Evolutionary conservation across 2,329 filamentous ascomycete genomes (phyloP).

Genomic region (Stagonosporopsis vannaccii): DNA sequence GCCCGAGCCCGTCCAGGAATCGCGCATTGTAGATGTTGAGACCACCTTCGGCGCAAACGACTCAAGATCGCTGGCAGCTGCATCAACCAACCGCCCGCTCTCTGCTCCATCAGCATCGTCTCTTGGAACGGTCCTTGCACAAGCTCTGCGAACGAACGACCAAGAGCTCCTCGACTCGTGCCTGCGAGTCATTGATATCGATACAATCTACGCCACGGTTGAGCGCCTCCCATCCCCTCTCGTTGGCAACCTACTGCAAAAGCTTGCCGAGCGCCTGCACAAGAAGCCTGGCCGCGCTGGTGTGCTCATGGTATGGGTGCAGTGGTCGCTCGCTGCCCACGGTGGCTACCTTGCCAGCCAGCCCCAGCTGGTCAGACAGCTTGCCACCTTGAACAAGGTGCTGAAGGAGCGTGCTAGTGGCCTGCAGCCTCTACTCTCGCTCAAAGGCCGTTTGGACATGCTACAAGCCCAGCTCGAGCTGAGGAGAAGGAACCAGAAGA

Average conservation of each 20-base stretch:
- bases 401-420: constrained; percentile 85
- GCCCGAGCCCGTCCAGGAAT: constrained; percentile 32
- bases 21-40: constrained; percentile 74
- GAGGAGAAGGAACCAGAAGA: constrained; percentile 71
- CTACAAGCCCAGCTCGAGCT: constrained; percentile 88
- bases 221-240: constrained; percentile 87
- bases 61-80: constrained; percentile 55
- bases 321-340: constrained; percentile 92
- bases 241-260: constrained; percentile 78
- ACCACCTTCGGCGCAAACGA: constrained; percentile 59
- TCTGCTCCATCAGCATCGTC: constrained; percentile 76
- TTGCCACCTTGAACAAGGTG: constrained; percentile 83
- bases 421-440: constrained; percentile 79
- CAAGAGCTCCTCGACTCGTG: constrained; percentile 88
- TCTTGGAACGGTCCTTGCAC: constrained; percentile 88
- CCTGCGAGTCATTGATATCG: constrained; percentile 78
- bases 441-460: constrained; percentile 97
- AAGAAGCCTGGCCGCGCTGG: constrained; percentile 87
- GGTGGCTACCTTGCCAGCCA: constrained; percentile 89
- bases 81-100: constrained; percentile 56
- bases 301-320: constrained; percentile 91
- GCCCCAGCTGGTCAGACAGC: constrained; percentile 78
- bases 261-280: constrained; percentile 86
- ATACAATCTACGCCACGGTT: constrained; percentile 85
- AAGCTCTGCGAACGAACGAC: constrained; percentile 93